Percentiles rank a stretch among this genome's conserved stretches.
Conservation (phyloP, 139 green algal species). For the Closterium sp. region DNA sequence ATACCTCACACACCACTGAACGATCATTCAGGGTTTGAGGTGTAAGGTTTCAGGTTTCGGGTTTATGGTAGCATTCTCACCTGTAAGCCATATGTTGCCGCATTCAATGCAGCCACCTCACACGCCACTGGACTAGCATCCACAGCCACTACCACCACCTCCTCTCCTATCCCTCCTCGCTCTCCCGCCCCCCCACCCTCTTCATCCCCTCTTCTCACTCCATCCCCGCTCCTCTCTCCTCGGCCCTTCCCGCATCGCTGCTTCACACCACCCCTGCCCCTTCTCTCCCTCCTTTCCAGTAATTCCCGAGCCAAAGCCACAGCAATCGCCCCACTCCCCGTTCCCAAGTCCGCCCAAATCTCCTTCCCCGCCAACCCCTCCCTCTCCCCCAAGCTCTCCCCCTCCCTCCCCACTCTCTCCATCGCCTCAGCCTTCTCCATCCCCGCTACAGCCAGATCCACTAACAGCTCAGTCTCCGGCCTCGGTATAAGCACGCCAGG, state of each 20-base stretch:
- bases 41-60: no score
- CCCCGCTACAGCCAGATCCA: constrained; percentile 29
- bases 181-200: background rate
- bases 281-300: background rate
- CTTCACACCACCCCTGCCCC: background rate
- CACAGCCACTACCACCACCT: background rate
- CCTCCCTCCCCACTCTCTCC: background rate
- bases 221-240: background rate
- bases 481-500: constrained; percentile 85
- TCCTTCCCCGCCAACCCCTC: background rate
- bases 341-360: constrained; percentile 85
- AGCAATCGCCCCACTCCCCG: constrained; percentile 84
- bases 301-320: constrained; percentile 69
- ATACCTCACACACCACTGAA: background rate
- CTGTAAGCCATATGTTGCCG: no score
- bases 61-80: no score
- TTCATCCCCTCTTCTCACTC: background rate
- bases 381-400: background rate
- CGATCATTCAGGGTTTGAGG: background rate
- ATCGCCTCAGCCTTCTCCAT: background rate
- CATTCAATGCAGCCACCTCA: background rate
- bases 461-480: constrained; percentile 86
- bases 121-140: background rate
- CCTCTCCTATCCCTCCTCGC: background rate
- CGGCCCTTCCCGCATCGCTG: background rate